Evolutionary conservation across 805 yeast species (phyloP).

Genomic region (Wickerhamiella vanderwaltii): DNA sequence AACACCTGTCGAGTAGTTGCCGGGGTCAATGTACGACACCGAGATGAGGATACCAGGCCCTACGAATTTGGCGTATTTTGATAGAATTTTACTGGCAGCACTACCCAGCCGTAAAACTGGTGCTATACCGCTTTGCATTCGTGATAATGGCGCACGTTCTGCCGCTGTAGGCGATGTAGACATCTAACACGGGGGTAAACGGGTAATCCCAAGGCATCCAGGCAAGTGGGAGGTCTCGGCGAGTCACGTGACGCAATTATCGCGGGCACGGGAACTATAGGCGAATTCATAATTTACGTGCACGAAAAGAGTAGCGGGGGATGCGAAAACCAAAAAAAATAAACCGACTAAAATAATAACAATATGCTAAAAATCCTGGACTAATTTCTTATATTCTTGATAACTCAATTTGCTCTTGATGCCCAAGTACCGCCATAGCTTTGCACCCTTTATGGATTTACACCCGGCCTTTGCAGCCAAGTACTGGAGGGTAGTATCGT

Average conservation of each 20-base stretch:
- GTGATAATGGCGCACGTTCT: background rate
- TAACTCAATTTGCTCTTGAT: constrained; percentile 34
- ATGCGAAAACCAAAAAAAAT: no score
- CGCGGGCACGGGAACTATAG: background rate
- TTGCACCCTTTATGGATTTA: constrained; percentile 28
- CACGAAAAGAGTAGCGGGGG: no score
- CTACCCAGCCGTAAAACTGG: constrained; percentile 4
- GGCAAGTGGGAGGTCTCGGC: background rate
- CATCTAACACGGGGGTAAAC: background rate
- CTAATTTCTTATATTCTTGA: constrained; percentile 27
- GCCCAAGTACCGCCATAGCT: constrained; percentile 46
- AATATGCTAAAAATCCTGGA: no score
- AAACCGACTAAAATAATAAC: no score
- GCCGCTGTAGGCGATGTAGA: background rate
- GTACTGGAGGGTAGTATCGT: constrained; percentile 54
- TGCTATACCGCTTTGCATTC: constrained; percentile 2
- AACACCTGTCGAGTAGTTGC: constrained; percentile 83
- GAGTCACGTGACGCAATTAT: background rate
- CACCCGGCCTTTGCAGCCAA: constrained; percentile 56
- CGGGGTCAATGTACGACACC: constrained; percentile 91
- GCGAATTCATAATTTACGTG: background rate
- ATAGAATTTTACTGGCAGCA: constrained; percentile 21
- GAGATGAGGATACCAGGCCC: constrained; percentile 85
- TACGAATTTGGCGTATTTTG: constrained; percentile 53
- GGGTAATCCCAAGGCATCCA: background rate